Evolutionary conservation across 257 asterid species (phyloP).

Genomic region (Ballota nigra): DNA sequence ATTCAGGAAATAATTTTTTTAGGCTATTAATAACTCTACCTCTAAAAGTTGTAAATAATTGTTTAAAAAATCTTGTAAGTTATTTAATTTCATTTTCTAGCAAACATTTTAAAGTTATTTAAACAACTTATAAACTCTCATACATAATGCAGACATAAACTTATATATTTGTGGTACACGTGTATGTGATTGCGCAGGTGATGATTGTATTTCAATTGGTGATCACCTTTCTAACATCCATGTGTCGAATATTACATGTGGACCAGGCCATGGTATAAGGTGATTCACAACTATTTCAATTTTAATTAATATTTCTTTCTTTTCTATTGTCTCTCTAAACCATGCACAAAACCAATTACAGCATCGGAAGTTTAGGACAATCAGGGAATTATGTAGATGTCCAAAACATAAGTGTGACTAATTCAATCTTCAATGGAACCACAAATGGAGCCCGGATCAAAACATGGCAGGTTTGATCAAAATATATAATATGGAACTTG

Average conservation of each 20-base stretch:
- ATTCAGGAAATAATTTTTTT: too few relatives aligned
- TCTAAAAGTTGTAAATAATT: too few relatives aligned
- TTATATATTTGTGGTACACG: too few relatives aligned
- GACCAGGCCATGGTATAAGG: conserved; percentile 95
- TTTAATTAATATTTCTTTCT: too few relatives aligned
- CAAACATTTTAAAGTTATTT: too few relatives aligned
- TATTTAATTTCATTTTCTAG: too few relatives aligned
- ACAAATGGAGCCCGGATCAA: conserved; percentile 91
- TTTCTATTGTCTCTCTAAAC: background rate
- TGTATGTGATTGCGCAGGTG: too few relatives aligned
- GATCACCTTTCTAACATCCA: conserved; percentile 47
- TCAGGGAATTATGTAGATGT: conserved; percentile 50
- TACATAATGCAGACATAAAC: too few relatives aligned
- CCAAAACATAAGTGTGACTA: conserved; percentile 45
- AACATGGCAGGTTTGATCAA: conserved; percentile 76
- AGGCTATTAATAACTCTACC: too few relatives aligned
- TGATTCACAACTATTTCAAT: background rate
- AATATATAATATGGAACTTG: too few relatives aligned
- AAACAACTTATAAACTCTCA: too few relatives aligned
- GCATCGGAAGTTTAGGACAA: conserved; percentile 83
- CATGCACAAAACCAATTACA: background rate
- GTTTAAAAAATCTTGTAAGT: too few relatives aligned
- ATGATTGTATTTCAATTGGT: conserved; percentile 80
- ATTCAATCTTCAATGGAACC: conserved; percentile 51
- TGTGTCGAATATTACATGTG: conserved; percentile 49